Base-by-base conservation (phyloP, 2,329 filamentous ascomycete genomes). In the Exophiala calicioides region DNA sequence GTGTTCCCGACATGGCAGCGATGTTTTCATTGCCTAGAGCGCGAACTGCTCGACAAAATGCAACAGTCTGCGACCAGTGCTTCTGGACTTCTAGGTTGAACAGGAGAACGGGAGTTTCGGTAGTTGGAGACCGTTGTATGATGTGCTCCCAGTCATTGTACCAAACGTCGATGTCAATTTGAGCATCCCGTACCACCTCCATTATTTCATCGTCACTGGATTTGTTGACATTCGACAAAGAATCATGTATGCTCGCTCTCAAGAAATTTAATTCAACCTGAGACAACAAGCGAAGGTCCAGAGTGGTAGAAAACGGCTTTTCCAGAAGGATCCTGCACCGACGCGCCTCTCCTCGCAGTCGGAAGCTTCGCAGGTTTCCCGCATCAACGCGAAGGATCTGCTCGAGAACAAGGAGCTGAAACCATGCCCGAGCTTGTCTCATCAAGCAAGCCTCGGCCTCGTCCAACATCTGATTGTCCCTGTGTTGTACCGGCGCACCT, bases 51-150 rank as follows among this genome's bases (percentile, higher is more conserved):
- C 76, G 74, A 35, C 76, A 74, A 46, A 77, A 65, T 1, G 76
- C 67, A 57, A 77, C 78, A 32, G 75, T 73, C 12, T 76, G 68
- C 1, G 74, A 71, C 77, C 77, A 80, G 52, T 75, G 74, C 47
- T 71, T 70, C 53, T 80, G 76, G 0, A 80, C 71, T 2, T 68
- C 66, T 1, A 80, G 60, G 15, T 78, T 78, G 3, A 73, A 61
- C 1, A 71, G 51, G 1, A 74, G 59, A 40, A 65, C 69, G 1
- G 66, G 64, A 23, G 60, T 62, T 31, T 72, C 68, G 18, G 60
- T 53, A 1, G 61, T 30, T 9, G 44, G 57, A 45, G 55, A 69
- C 50, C 41, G 60, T 52, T 57, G 62, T 63, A 58, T 54, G 6
- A 58, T 56, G 16, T 45, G 36, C 24, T 52, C 39, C 55, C 53